phyloP scores from a whole-genome alignment of 2,329 filamentous ascomycete species.

The Sarocladium oryzae region DNA sequence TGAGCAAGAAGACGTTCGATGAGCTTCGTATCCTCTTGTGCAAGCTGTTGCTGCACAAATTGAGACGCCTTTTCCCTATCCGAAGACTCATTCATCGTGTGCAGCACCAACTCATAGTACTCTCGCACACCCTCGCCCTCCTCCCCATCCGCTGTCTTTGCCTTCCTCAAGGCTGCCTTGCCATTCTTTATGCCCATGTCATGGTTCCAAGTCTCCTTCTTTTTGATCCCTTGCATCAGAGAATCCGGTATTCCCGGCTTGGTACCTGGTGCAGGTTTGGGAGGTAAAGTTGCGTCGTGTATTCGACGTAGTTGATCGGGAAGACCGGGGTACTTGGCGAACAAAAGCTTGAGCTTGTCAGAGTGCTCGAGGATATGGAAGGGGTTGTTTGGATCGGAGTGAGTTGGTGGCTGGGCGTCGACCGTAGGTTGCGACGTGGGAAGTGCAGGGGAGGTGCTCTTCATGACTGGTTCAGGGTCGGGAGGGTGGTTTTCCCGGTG shows the following conservation, averaged over 20 bases:
- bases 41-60: conserved; percentile 37
- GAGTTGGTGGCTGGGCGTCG: conserved; percentile 13
- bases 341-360: conserved; percentile 42
- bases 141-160: conserved; percentile 42
- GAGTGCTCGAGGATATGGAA: conserved; percentile 46
- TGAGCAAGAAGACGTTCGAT: conserved; percentile 43
- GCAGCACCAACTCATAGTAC: conserved; percentile 51
- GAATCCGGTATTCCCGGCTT: conserved; percentile 24
- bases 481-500: conserved; percentile 45
- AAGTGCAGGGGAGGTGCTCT: conserved; percentile 9
- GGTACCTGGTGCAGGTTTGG: conserved; percentile 16
- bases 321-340: conserved; percentile 46
- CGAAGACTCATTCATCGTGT: conserved; percentile 34
- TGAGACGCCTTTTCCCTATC: conserved; percentile 25
- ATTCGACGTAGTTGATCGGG: conserved; percentile 41
- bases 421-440: conserved; percentile 9
- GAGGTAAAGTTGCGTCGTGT: conserved; percentile 40
- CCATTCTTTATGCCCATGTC: conserved; percentile 53
- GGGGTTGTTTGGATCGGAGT: conserved; percentile 29
- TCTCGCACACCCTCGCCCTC: conserved; percentile 54
- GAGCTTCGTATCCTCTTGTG: conserved; percentile 39
- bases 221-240: conserved; percentile 26
- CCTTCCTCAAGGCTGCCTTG: conserved; percentile 44
- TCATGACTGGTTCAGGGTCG: conserved; percentile 26
- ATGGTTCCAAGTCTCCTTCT: conserved; percentile 43